Evolutionary conservation across 345 rosid genomes (phyloP), one percentile per base, ranked within the genome.

Genomic region (Eutrema japonicum): DNA sequence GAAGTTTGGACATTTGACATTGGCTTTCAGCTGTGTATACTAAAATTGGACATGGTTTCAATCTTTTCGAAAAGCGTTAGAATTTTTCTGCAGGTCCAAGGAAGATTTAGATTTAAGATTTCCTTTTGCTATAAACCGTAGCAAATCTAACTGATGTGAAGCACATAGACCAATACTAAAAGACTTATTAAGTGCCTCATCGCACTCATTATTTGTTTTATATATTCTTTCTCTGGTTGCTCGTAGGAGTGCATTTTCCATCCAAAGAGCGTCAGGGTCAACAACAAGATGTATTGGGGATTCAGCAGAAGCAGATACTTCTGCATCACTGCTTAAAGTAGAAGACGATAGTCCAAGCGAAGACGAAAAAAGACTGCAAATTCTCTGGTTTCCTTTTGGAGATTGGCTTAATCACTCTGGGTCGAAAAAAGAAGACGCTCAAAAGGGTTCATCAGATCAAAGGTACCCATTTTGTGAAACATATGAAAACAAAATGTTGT

Each of bases 181-280:
- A 29, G 37, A 48, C 9, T 32, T 30, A 8, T 43, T 3, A 51
- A 72, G 22, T 52, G 48, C 47, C 32, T 55, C 27, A 2, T 11
- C 18, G 10, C 26, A 46, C 52, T 74, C 14, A 38, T 64, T 48
- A n/a, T 18, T 33, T 71, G 37, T n/a, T 37, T 77, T 63, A 65
- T 36, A 46, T 12, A 64, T 46, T 40, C 12, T 29, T n/a, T 40
- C 56, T 53, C 7, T 12, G 8, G 7, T 52, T 76, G n/a, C 45
- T 62, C n/a, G 56, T 79, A 88, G 99, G 93, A 95, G 88, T 83
- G 88, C 93, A 42, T 77, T 78, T 62, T 88, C 99, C 36, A 84
- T 85, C 42, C 79, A 56, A 56, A 85, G 89, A 84, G 90, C 96
- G 7, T 85, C 81, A n/a, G 82, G 76, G 65, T 71, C 80, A 49